A percentile compares a stretch with the other conserved stretches of the same genome.
These are phyloP conservation scores for Tuber borchii DNA, from an alignment of 495 filamentous ascomycete genomes.

Conservation along the genomic window DNA sequence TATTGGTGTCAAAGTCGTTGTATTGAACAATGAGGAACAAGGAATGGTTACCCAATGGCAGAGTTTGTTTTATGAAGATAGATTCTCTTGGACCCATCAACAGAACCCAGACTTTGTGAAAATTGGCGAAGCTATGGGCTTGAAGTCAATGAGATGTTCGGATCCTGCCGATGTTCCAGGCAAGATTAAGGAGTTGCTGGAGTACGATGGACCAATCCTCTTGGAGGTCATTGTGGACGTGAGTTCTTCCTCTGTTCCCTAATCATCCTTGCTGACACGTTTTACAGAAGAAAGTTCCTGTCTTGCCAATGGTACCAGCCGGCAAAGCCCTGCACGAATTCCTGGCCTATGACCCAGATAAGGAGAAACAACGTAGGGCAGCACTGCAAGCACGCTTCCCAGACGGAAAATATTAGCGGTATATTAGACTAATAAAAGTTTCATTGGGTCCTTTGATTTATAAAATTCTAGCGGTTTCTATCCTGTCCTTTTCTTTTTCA, in stretches of 20 bases:
- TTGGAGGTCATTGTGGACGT: slow-evolving; percentile 60
- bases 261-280: slow-evolving; percentile 54
- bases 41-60: slow-evolving; percentile 98
- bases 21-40: slow-evolving; percentile 95
- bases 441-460: background rate
- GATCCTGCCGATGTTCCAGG: slow-evolving; percentile 66
- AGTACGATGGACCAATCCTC: slow-evolving; percentile 69
- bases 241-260: slow-evolving; percentile 88
- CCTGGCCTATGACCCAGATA: slow-evolving; percentile 65
- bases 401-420: slow-evolving; percentile 30
- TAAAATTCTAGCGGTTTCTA: slow-evolving; percentile 2
- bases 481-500: slow-evolving; percentile 9
- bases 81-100: slow-evolving; percentile 87
- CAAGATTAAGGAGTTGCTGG: slow-evolving; percentile 81
- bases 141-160: slow-evolving; percentile 59
- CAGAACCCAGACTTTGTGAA: slow-evolving; percentile 83
- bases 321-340: slow-evolving; percentile 89
- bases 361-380: slow-evolving; percentile 33
- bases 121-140: slow-evolving; percentile 74
- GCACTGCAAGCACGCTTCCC: slow-evolving; percentile 36
- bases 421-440: background rate
- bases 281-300: slow-evolving; percentile 79
- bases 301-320: slow-evolving; percentile 90
- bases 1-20: slow-evolving; percentile 83
- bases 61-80: slow-evolving; percentile 83